phyloP scores from a whole-genome alignment of 2,329 filamentous ascomycete genomes.

The Diplodia scrobiculata region DNA sequence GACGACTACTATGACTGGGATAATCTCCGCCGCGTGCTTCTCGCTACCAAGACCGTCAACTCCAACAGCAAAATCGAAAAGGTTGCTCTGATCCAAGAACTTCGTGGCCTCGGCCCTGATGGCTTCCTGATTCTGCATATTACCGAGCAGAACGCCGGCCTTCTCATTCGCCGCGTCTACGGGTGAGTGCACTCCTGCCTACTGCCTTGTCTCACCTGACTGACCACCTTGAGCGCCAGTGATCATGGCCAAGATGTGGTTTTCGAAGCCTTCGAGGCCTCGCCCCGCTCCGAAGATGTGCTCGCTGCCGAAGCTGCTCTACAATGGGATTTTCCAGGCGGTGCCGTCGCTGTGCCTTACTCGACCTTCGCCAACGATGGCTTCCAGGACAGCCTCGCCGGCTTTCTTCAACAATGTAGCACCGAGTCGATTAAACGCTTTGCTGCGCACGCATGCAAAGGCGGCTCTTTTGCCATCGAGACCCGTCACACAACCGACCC shows the following conservation, averaged over 20 bases:
- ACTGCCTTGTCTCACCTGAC: conserved; percentile 31
- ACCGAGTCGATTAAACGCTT: conserved; percentile 58
- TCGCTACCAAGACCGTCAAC: conserved; percentile 34
- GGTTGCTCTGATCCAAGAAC: conserved; percentile 33
- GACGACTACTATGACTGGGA: conserved; percentile 5
- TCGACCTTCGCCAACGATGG: conserved; percentile 42
- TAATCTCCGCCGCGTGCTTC: conserved; percentile 32
- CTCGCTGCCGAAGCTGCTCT: conserved; percentile 57
- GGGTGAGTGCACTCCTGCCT: conserved; percentile 37
- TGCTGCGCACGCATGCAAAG: conserved; percentile 57
- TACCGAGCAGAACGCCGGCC: conserved; percentile 54
- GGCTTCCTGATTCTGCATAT: conserved; percentile 50
- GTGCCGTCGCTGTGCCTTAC: conserved; percentile 52
- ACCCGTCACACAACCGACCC: conserved; percentile 61
- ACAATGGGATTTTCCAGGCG: conserved; percentile 62
- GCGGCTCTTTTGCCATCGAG: conserved; percentile 54
- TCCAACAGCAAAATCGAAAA: conserved; percentile 36
- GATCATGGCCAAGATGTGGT: conserved; percentile 38
- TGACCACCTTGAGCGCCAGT: background rate
- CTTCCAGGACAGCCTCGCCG: conserved; percentile 55
- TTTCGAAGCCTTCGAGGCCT: conserved; percentile 65
- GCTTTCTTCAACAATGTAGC: conserved; percentile 61
- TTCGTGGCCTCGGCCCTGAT: conserved; percentile 30
- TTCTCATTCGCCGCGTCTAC: conserved; percentile 46
- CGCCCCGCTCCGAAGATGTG: conserved; percentile 56